Conservation (phyloP, 2,329 filamentous ascomycete species). For the Didymella segeticola region DNA sequence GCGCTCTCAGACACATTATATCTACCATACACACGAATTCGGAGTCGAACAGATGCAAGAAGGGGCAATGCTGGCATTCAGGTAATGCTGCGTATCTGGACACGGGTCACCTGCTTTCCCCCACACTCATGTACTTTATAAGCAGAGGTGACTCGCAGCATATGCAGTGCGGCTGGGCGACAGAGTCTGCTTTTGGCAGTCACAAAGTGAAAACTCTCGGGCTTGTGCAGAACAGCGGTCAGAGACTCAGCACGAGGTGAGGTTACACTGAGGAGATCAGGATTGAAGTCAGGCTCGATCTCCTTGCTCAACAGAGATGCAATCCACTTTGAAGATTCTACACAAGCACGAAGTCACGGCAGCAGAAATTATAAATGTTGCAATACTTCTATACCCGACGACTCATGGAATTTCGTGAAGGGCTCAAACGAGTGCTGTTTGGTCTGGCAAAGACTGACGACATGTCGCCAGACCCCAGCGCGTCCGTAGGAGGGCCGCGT, state of each 20-base stretch:
- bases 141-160: background rate
- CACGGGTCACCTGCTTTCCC: background rate
- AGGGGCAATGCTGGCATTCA: background rate
- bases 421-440: conserved; percentile 48
- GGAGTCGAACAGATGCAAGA: background rate
- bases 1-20: background rate
- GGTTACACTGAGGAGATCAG: background rate
- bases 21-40: background rate
- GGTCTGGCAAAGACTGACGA: conserved; percentile 46
- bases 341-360: too few relatives aligned
- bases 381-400: conserved; percentile 43
- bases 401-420: conserved; percentile 40
- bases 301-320: too few relatives aligned
- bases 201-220: background rate
- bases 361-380: conserved; percentile 24
- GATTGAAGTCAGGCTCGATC: background rate
- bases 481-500: conserved; percentile 36
- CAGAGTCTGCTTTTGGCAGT: conserved; percentile 1
- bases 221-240: conserved; percentile 18
- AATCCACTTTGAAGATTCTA: too few relatives aligned
- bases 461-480: conserved; percentile 42
- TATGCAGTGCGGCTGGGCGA: conserved; percentile 7
- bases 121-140: background rate
- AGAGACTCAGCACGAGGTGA: conserved; percentile 1
- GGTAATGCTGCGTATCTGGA: background rate